Evolutionary conservation across 352 stramenopile genomes (phyloP).

Genomic region (Phytophthora idaei): DNA sequence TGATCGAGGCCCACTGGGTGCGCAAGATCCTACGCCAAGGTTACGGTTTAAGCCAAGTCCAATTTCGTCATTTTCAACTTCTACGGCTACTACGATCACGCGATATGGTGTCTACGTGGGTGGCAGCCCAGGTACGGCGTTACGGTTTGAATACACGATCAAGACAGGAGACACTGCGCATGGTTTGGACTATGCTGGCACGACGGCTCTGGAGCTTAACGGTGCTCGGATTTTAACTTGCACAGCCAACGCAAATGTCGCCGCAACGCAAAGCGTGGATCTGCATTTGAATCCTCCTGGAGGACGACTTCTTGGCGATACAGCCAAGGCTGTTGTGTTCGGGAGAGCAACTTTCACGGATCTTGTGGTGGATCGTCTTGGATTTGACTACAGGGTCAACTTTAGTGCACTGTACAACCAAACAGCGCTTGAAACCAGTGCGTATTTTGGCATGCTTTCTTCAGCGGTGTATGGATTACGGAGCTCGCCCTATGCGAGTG

Average conservation of each 20-base stretch:
- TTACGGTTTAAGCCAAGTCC: conserved; percentile 64
- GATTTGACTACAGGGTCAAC: conserved; percentile 66
- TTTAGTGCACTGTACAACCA: conserved; percentile 55
- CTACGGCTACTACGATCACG: conserved; percentile 45
- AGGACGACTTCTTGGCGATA: conserved; percentile 49
- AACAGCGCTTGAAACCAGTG: conserved; percentile 53
- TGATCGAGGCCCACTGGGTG: conserved; percentile 30
- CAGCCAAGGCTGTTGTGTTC: conserved; percentile 58
- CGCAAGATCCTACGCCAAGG: conserved; percentile 38
- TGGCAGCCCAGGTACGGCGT: conserved; percentile 45
- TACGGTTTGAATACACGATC: conserved; percentile 81
- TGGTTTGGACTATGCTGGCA: conserved; percentile 71
- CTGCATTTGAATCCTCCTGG: conserved; percentile 82
- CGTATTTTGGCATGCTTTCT: conserved; percentile 70
- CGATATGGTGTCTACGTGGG: conserved; percentile 66
- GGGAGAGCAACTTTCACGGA: conserved; percentile 68
- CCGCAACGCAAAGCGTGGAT: conserved; percentile 62
- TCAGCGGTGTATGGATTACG: conserved; percentile 74
- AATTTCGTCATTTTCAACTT: conserved; percentile 31
- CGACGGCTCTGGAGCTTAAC: conserved; percentile 64
- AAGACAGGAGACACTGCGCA: conserved; percentile 69
- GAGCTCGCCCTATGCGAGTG: conserved; percentile 59
- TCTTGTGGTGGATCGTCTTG: conserved; percentile 74
- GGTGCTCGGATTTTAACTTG: conserved; percentile 77
- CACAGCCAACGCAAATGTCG: conserved; percentile 29